phyloP scores from a whole-genome alignment of 495 filamentous ascomycete genomes.

The Opeltia flavorubescens region DNA sequence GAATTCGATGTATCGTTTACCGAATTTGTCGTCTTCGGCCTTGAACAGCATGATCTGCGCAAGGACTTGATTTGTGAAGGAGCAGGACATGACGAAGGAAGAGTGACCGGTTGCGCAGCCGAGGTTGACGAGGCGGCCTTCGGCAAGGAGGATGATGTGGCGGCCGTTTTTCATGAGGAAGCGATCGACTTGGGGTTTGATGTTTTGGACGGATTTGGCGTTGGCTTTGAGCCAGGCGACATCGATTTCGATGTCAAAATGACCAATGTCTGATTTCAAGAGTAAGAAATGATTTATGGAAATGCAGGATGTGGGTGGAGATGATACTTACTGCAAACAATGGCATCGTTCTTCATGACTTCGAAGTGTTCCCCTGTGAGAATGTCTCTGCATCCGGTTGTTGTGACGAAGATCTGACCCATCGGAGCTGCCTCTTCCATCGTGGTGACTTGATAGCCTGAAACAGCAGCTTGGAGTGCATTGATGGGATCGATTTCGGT shows the following conservation, averaged over 20 bases:
- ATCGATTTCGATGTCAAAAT: constrained; percentile 99
- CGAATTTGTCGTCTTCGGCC: constrained; percentile 72
- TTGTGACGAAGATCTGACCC: constrained; percentile 98
- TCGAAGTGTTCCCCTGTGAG: constrained; percentile 86
- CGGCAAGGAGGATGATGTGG: constrained; percentile 95
- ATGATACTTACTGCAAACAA: constrained; percentile 79
- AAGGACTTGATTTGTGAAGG: constrained; percentile 99
- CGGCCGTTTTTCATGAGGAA: constrained; percentile 87
- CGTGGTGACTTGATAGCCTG: constrained; percentile 89
- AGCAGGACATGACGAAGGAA: constrained; percentile 99
- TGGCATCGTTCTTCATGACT: constrained; percentile 94
- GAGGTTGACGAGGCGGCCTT: constrained; percentile 97
- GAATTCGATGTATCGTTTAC: constrained; percentile 90
- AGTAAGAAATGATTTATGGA: not conserved
- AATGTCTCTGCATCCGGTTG: constrained; percentile 97
- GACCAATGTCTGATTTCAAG: constrained; percentile 66
- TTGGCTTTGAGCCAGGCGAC: constrained; percentile 99
- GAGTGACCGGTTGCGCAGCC: constrained; percentile 98
- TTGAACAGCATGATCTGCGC: constrained; percentile 98
- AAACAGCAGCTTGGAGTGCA: constrained; percentile 94
- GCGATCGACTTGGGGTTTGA: constrained; percentile 99
- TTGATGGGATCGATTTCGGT: constrained; percentile 99
- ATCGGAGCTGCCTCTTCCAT: constrained; percentile 86
- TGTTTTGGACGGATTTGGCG: constrained; percentile 81
- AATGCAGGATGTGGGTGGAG: not conserved